Percentiles rank a stretch among this genome's conserved stretches.
Evolutionary conservation across 1,284 basidiomycete species (phyloP).

Genomic region (Meripilus lineatus): DNA sequence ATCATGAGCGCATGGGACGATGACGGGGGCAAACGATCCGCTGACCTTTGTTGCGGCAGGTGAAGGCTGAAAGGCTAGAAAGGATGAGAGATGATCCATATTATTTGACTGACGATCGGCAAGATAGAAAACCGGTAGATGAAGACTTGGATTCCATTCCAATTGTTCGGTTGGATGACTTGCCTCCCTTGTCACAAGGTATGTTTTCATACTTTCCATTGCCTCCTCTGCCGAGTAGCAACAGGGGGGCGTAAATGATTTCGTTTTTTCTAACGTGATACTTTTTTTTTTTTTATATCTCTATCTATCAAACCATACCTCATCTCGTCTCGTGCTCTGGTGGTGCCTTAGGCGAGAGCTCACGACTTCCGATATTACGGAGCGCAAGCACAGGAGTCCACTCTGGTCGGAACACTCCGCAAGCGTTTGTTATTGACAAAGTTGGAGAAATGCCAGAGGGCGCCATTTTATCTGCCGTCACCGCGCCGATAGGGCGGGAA

Average conservation of each 20-base stretch:
- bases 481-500: constrained; percentile 12
- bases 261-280: too few relatives aligned
- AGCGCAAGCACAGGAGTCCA: constrained; percentile 19
- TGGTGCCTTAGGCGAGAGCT: constrained; percentile 15
- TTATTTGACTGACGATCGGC: constrained; percentile 70
- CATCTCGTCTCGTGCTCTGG: too few relatives aligned
- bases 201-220: constrained; percentile 1
- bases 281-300: too few relatives aligned
- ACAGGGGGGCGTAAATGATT: too few relatives aligned
- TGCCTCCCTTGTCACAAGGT: constrained; percentile 48
- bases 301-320: too few relatives aligned
- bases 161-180: constrained; percentile 72
- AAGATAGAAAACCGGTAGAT: constrained; percentile 27
- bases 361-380: constrained; percentile 26
- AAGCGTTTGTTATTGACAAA: constrained; percentile 64
- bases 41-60: too few relatives aligned
- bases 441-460: constrained; percentile 83
- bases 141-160: constrained; percentile 84
- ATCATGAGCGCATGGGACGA: too few relatives aligned
- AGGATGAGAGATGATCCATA: constrained; percentile 82
- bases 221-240: neutral
- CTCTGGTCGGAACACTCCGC: too few relatives aligned
- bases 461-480: constrained; percentile 25
- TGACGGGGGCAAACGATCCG: too few relatives aligned
- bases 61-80: constrained; percentile 69